Evolutionary conservation across 192 early-diverging fungal species (phyloP), one percentile per base, ranked within the genome.

Genomic region (Geranomyces michiganensis): DNA sequence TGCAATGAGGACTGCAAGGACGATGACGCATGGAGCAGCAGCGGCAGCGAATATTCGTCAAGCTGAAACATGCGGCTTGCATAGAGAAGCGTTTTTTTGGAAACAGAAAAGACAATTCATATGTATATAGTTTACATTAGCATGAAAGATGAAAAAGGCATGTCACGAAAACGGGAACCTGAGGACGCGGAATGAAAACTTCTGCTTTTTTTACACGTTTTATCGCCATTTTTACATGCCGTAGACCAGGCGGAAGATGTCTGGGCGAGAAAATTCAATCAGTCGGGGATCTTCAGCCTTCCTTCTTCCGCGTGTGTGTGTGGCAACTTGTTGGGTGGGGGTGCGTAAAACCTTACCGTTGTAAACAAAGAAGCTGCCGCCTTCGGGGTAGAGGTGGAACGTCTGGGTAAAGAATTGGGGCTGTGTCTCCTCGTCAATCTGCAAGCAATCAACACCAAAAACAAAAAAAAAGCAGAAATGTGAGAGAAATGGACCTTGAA

Each of bases 371-470:
- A 84, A 96, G 51, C 67, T 77, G 33, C 62, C 61, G 14, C 72
- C 81, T 8, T 96, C 91, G 19, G 90, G 84, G 62, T 92, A 85
- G 75, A 98, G 83, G 68, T 90, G 85, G 87, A 98, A 98, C 19
- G 88, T 89, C 81, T 98, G 94, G 32, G 87, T 79, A 80, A 93
- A 98, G 63, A 88, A 76, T 80, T 91, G 88, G 36, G 94, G 87
- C 75, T 91, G 90, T 19, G 74, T 59, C 80, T 95, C 95, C 21
- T 90, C 90, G 70, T 94, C 96, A 32, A 92, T 78, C 88, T 88
- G 70, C 1, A 56, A 46, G 21, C 36, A 41, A 19, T 32, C 56
- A 56, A 21, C 15, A 19, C n/a, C 27, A 36, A 26, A 41, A 14
- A 47, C 10, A 19, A 53, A 53, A 26, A 53, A 53, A 8, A 53